These are phyloP conservation scores for Talaromyces sp. DNA, from an alignment of 2,329 filamentous ascomycete genomes.

Conservation along the genomic window DNA sequence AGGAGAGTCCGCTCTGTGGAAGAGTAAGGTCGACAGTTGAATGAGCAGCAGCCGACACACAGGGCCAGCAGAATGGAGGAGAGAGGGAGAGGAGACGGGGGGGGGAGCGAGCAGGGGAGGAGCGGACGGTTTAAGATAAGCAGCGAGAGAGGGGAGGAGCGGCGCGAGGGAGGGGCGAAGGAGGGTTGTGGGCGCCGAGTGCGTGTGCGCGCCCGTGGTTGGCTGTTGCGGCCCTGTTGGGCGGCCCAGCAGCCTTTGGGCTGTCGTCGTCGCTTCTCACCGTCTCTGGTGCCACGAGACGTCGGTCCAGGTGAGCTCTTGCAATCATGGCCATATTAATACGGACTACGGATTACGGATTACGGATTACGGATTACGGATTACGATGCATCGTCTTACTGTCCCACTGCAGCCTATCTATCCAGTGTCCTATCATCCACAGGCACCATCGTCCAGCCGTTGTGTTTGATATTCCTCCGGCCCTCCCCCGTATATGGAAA, in stretches of 20 bases:
- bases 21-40: neutral
- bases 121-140: slow-evolving; percentile 22
- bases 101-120: slow-evolving; percentile 13
- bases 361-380: neutral
- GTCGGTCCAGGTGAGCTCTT: slow-evolving; percentile 15
- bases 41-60: slow-evolving; percentile 3
- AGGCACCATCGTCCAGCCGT: neutral
- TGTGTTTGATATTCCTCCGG: neutral
- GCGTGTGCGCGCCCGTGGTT: slow-evolving; percentile 12
- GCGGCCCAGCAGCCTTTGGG: slow-evolving; percentile 26
- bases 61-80: slow-evolving; percentile 8
- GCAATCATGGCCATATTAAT: too few species aligned
- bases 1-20: neutral
- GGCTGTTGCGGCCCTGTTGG: slow-evolving; percentile 22
- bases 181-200: slow-evolving; percentile 15
- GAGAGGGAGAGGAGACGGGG: slow-evolving; percentile 9
- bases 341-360: slow-evolving; percentile 5
- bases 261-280: slow-evolving; percentile 16
- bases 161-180: slow-evolving; percentile 26
- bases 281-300: slow-evolving; percentile 35
- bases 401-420: neutral
- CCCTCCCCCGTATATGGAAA: neutral
- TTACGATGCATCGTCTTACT: slow-evolving; percentile 1
- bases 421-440: neutral
- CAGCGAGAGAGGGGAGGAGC: slow-evolving; percentile 20